Evolutionary conservation across 2,329 filamentous ascomycete genomes (phyloP).

Genomic region (Arachnomyces sp.): DNA sequence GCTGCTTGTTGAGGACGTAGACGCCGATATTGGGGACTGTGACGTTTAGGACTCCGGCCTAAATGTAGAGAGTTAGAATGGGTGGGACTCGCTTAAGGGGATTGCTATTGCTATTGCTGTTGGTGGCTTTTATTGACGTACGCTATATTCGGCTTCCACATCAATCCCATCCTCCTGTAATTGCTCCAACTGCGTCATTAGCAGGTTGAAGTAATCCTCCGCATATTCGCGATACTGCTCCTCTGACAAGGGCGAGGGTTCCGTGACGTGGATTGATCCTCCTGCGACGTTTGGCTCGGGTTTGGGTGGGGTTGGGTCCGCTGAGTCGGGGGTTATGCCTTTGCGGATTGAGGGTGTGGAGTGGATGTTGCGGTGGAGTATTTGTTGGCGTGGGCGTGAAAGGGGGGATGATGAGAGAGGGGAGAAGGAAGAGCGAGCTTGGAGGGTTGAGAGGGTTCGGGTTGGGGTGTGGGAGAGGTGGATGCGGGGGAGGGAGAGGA

Average conservation of each 20-base stretch:
- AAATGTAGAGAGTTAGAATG: slow-evolving; percentile 2
- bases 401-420: slow-evolving; percentile 8
- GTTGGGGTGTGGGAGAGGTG: slow-evolving; percentile 14
- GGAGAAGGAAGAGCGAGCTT: slow-evolving; percentile 7
- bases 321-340: slow-evolving; percentile 53
- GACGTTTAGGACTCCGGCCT: slow-evolving; percentile 83
- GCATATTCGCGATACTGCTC: slow-evolving; percentile 68
- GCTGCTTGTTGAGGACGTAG: slow-evolving; percentile 97
- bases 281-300: slow-evolving; percentile 35
- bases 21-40: slow-evolving; percentile 61
- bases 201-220: slow-evolving; percentile 61
- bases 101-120: slow-evolving; percentile 1
- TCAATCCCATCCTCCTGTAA: slow-evolving; percentile 63
- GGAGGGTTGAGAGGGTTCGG: too few relatives aligned
- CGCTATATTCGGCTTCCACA: slow-evolving; percentile 81
- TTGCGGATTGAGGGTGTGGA: slow-evolving; percentile 29
- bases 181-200: slow-evolving; percentile 57
- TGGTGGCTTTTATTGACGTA: slow-evolving; percentile 36
- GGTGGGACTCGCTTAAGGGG: not conserved
- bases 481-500: slow-evolving; percentile 18
- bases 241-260: slow-evolving; percentile 58
- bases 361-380: slow-evolving; percentile 21
- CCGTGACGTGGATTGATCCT: slow-evolving; percentile 33
- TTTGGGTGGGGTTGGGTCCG: slow-evolving; percentile 42
- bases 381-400: slow-evolving; percentile 10